Conservation (phyloP, 495 filamentous ascomycete genomes). For the Evansstolkia leycettana region DNA sequence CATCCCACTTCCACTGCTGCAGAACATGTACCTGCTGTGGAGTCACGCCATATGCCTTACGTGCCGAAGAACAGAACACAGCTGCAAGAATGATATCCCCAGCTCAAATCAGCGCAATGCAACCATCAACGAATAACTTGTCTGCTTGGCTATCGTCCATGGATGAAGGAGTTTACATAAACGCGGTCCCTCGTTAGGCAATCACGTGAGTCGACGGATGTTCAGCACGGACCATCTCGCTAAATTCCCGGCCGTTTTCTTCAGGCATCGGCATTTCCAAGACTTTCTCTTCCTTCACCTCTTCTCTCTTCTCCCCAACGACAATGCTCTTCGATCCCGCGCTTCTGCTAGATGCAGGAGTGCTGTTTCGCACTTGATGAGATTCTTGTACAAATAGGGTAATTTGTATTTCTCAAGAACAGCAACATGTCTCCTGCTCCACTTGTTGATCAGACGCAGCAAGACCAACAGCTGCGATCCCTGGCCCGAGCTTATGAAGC, state of each 20-base stretch:
- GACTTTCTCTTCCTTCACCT: constrained; percentile 6
- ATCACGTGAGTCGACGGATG: constrained; percentile 14
- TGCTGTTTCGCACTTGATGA: constrained; percentile 9
- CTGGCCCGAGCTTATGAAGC: constrained; percentile 36
- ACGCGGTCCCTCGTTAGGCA: too few species aligned
- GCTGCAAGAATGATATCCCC: too few species aligned
- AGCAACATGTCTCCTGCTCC: constrained; percentile 27
- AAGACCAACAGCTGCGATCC: constrained; percentile 28
- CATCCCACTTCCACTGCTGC: too few species aligned
- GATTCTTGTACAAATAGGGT: constrained; percentile 12
- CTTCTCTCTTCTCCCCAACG: constrained; percentile 3
- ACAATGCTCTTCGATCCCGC: constrained; percentile 3
- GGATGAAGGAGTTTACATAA: too few species aligned
- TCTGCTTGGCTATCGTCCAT: too few species aligned
- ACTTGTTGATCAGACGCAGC: constrained; percentile 19
- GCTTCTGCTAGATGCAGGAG: constrained; percentile 19
- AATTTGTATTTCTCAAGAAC: constrained; percentile 8
- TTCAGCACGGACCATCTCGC: constrained; percentile 27
- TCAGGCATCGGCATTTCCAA: constrained; percentile 7
- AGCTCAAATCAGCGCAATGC: too few species aligned
- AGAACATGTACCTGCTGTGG: too few species aligned
- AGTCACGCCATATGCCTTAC: too few species aligned
- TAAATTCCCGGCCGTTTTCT: constrained; percentile 12
- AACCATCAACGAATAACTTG: too few species aligned
- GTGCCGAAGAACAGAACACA: too few species aligned